A percentile compares a stretch with the other conserved stretches of the same genome.
These are phyloP conservation scores for Fonsecaea erecta DNA, from an alignment of 2,329 filamentous ascomycete genomes.

Conservation along the genomic window DNA sequence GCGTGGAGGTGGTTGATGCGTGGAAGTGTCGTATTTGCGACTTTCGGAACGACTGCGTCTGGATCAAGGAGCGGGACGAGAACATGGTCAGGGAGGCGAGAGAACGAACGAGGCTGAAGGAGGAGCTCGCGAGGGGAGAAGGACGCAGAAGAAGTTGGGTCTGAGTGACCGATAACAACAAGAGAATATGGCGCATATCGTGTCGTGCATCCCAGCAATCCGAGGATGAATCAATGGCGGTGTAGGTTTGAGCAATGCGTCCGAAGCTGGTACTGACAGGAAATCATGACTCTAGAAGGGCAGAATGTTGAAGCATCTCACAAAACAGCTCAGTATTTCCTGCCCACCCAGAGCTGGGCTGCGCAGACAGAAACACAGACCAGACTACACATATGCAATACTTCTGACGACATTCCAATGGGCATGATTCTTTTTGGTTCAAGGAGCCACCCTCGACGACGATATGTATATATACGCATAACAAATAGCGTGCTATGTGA, in stretches of 20 bases:
- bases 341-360: too few relatives aligned
- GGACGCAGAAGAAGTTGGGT: slow-evolving; percentile 25
- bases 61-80: slow-evolving; percentile 72
- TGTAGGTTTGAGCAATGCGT: neutral
- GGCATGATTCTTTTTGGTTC: too few relatives aligned
- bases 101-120: slow-evolving; percentile 42
- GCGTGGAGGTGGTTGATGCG: slow-evolving; percentile 81
- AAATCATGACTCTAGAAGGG: too few relatives aligned
- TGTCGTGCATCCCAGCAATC: neutral
- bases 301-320: too few relatives aligned
- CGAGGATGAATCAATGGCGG: neutral
- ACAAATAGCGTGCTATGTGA: too few relatives aligned
- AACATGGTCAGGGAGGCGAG: slow-evolving; percentile 55
- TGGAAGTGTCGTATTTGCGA: slow-evolving; percentile 88
- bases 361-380: too few relatives aligned
- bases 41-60: slow-evolving; percentile 77
- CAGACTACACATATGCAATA: too few relatives aligned
- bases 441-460: neutral
- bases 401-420: too few relatives aligned
- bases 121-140: slow-evolving; percentile 30
- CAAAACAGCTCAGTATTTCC: too few relatives aligned
- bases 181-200: neutral
- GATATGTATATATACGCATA: neutral
- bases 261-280: too few relatives aligned
- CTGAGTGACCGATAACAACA: neutral